Percentiles rank a stretch among this genome's conserved stretches.
phyloP scores from a whole-genome alignment of 2,329 filamentous ascomycete genomes.

The Fusarium solani-melongenae region DNA sequence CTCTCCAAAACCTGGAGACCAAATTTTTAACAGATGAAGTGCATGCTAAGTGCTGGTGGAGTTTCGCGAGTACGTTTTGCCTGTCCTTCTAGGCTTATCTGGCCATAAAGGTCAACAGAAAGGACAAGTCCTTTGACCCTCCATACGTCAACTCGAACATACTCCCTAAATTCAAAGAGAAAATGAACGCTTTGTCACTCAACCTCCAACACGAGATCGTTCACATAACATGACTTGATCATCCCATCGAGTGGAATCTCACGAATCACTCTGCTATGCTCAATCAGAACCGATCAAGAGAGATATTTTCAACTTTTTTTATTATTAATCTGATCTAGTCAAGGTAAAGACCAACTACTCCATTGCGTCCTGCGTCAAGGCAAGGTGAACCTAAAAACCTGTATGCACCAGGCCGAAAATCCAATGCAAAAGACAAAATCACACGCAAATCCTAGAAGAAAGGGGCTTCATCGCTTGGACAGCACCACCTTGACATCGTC shows the following conservation, averaged over 20 bases:
- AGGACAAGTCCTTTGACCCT: neutral
- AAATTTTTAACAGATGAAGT: neutral
- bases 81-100: neutral
- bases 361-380: neutral
- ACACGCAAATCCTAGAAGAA: neutral
- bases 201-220: neutral
- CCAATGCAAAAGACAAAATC: neutral
- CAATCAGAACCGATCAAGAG: neutral
- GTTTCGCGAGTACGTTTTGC: neutral
- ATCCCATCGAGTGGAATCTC: too few relatives aligned
- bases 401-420: neutral
- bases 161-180: neutral
- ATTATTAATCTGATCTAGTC: neutral
- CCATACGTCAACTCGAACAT: neutral
- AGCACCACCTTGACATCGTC: slow-evolving; percentile 43
- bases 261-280: neutral
- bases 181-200: neutral
- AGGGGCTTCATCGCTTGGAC: slow-evolving; percentile 17
- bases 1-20: neutral
- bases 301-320: neutral
- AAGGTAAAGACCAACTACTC: neutral
- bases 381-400: neutral
- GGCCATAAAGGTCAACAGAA: neutral
- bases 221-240: neutral
- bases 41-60: neutral